Base-by-base conservation (phyloP, 2,329 filamentous ascomycete species). In the Ophiostoma populinum region DNA sequence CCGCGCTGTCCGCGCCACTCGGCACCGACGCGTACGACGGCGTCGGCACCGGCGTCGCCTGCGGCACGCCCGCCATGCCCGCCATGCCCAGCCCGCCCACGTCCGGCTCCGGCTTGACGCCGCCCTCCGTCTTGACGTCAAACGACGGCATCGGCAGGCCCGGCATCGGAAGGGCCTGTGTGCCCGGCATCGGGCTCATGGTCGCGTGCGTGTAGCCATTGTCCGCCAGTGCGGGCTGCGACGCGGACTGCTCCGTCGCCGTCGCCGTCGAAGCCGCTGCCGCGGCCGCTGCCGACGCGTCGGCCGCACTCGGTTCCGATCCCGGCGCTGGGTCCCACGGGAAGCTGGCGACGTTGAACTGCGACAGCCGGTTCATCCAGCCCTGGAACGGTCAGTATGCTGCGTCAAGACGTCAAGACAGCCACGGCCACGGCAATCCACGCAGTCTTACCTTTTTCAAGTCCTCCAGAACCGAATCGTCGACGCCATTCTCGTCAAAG, bases 401-500 rank as follows among this genome's bases (percentile, higher is more conserved):
- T 5, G 27, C n/a, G n/a, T n/a, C n/a, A n/a, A n/a, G n/a, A n/a
- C n/a, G n/a, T n/a, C n/a, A n/a, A n/a, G n/a, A n/a, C n/a, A n/a
- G n/a, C n/a, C n/a, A n/a, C n/a, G n/a, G n/a, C n/a, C n/a, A n/a
- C n/a, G n/a, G n/a, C n/a, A n/a, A n/a, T n/a, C n/a, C 6, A 32
- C 30, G 37, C 10, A 27, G 19, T 10, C 80, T 69, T 65, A 95
- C 87, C 73, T 77, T 69, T 57, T 76, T 77, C 65, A 98, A 64
- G 55, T 93, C 82, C 46, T 87, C 74, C 49, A 98, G 62, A 34
- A 87, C 87, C 47, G 71, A 65, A 55, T 87, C 79, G 49, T 92
- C 83, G 45, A 95, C 79, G 49, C 90, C 90, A 47, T 79, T 83
- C 60, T 98, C 90, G 56, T 98, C 90, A 54, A 98, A 95, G 58